Percentiles rank a stretch among this genome's conserved stretches.
phyloP scores from a whole-genome alignment of 805 yeast species.

The Torulaspora indica region DNA sequence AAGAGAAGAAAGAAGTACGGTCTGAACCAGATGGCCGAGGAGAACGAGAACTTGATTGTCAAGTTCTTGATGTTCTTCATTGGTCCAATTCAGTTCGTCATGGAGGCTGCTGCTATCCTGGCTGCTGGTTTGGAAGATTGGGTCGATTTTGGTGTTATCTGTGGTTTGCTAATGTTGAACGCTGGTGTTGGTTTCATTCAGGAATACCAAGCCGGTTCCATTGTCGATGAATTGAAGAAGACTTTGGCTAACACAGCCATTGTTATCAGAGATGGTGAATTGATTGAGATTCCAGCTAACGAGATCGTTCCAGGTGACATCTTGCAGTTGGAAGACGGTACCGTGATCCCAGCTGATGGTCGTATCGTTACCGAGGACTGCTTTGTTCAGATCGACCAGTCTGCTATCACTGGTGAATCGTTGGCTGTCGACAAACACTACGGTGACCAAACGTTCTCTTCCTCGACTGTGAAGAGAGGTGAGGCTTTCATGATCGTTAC shows the following conservation, averaged over 20 bases:
- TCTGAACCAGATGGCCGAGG: slow-evolving; percentile 87
- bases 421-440: slow-evolving; percentile 87
- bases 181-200: slow-evolving; percentile 94
- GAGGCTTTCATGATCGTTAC: slow-evolving; percentile 91
- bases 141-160: slow-evolving; percentile 98
- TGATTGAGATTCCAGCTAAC: slow-evolving; percentile 70
- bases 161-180: slow-evolving; percentile 78
- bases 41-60: slow-evolving; percentile 68
- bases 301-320: slow-evolving; percentile 96
- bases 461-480: slow-evolving; percentile 94
- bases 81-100: slow-evolving; percentile 95
- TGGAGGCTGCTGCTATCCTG: slow-evolving; percentile 93
- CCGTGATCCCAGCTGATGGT: slow-evolving; percentile 91
- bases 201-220: slow-evolving; percentile 97
- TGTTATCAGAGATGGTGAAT: slow-evolving; percentile 76
- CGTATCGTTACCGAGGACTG: slow-evolving; percentile 79
- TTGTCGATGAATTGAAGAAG: slow-evolving; percentile 93
- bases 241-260: slow-evolving; percentile 87
- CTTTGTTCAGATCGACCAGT: slow-evolving; percentile 89
- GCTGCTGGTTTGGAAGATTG: slow-evolving; percentile 97
- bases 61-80: slow-evolving; percentile 84
- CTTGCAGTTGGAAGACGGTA: slow-evolving; percentile 87
- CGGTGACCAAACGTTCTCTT: slow-evolving; percentile 86
- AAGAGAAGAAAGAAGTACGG: slow-evolving; percentile 89
- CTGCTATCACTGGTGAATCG: slow-evolving; percentile 97